Percentiles rank a stretch among this genome's conserved stretches.
phyloP scores from a whole-genome alignment of 345 rosid species.

The Aethionema arabicum region DNA sequence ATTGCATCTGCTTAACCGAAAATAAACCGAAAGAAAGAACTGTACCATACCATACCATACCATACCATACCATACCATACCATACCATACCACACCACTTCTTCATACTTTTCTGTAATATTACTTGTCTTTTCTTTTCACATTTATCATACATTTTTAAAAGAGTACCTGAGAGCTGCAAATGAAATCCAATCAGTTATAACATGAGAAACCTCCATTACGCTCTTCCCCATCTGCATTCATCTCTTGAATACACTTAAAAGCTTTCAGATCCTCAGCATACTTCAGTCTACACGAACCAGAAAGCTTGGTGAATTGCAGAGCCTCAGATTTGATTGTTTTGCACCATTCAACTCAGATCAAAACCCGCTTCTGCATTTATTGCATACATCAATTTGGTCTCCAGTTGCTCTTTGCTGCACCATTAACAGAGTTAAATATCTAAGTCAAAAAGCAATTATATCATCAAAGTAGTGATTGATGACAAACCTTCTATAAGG shows the following conservation, averaged over 20 bases:
- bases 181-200: constrained; percentile 10
- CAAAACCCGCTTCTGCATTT: constrained; percentile 97
- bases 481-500: constrained; percentile 86
- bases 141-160: constrained; percentile 1
- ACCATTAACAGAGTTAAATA: constrained; percentile 22
- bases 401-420: constrained; percentile 93
- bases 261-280: constrained; percentile 11
- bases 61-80: no score
- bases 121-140: not conserved
- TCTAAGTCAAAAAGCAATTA: no score
- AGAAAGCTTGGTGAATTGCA: not conserved
- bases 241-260: not conserved
- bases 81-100: not conserved
- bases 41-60: no score
- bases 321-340: not conserved
- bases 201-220: not conserved
- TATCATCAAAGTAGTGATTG: not conserved
- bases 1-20: no score
- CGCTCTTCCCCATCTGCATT: constrained; percentile 2
- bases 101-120: constrained; percentile 4
- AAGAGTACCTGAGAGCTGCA: constrained; percentile 3
- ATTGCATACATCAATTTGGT: constrained; percentile 84
- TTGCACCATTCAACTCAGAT: constrained; percentile 64
- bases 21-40: no score
- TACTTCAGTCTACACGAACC: constrained; percentile 3